Percentiles rank a stretch among this genome's conserved stretches.
Conservation (phyloP, 2,329 filamentous ascomycete genomes). For the Botryotinia calthae region DNA sequence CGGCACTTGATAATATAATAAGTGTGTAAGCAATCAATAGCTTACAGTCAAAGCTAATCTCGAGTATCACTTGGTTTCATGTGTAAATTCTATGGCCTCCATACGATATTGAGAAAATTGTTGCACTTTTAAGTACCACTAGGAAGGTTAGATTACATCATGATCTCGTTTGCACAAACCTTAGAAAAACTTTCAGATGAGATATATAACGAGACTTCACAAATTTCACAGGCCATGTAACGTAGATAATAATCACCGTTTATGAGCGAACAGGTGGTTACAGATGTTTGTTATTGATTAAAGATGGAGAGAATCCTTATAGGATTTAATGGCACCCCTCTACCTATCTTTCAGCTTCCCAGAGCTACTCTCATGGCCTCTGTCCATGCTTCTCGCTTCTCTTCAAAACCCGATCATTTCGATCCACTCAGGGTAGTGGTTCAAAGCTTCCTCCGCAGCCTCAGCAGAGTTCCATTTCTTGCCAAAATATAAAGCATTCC, state of each 20-base stretch:
- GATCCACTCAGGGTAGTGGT: neutral
- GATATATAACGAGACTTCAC: neutral
- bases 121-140: neutral
- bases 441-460: neutral
- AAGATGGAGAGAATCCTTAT: neutral
- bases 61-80: neutral
- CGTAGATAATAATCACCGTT: no score
- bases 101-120: accelerated
- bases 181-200: neutral
- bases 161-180: neutral
- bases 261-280: neutral
- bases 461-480: neutral
- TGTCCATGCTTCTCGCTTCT: neutral
- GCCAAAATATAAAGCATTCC: neutral
- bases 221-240: no score
- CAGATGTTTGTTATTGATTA: accelerated
- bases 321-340: no score
- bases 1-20: no score
- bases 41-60: neutral
- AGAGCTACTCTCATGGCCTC: neutral
- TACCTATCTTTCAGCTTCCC: neutral
- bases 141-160: neutral
- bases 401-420: neutral
- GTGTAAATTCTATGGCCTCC: neutral
- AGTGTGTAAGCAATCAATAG: no score